Evolutionary conservation across 257 asterid species (phyloP), one percentile per base, ranked within the genome.

Genomic region (Nicotiana benthamiana): DNA sequence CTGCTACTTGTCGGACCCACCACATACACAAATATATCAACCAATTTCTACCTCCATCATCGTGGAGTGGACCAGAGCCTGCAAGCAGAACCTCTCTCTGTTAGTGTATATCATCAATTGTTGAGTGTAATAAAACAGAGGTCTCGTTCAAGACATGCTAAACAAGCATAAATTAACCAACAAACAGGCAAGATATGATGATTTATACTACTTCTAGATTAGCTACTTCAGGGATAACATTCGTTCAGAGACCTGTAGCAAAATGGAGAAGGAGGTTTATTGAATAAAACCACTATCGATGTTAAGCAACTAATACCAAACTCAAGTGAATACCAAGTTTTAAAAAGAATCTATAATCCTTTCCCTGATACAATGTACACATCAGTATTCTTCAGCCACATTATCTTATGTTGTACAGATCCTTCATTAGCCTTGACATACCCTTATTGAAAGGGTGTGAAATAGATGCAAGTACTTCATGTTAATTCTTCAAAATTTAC

Each of bases 31-130:
- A 60, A 80, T 82, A 36, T 79, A 87, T 75, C 88, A 90, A 26
- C 82, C 90, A 24, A 80, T 84, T 75, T 87, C 95, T 85, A 92
- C 76, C 80, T 89, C 97, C 80, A 52, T 70, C 82, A 68, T 62
- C 26, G 93, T 90, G 75, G 94, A 88, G 53, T 90, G 88, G 26
- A 92, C 87, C 13, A 93, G 90, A 84, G 87, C 83, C 97, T 93
- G 92, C 89, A 82, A 84, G 83, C 63, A 79, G 80, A 53, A 34
- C 26, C n/a, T 61, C 65, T 57, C 64, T 22, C 3, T 20, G 65
- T 59, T 8, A 59, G 15, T n/a, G 28, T 79, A 62, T 36, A 64
- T 74, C 60, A 15, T 16, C n/a, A 6, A 22, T 75, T 34, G 57
- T 52, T 18, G 10, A 26, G 70, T 46, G 9, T 22, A 34, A 22